Percentiles rank a stretch among this genome's conserved stretches.
phyloP scores from a whole-genome alignment of 139 green algal genomes.

The Diplosphaera chodatii region DNA sequence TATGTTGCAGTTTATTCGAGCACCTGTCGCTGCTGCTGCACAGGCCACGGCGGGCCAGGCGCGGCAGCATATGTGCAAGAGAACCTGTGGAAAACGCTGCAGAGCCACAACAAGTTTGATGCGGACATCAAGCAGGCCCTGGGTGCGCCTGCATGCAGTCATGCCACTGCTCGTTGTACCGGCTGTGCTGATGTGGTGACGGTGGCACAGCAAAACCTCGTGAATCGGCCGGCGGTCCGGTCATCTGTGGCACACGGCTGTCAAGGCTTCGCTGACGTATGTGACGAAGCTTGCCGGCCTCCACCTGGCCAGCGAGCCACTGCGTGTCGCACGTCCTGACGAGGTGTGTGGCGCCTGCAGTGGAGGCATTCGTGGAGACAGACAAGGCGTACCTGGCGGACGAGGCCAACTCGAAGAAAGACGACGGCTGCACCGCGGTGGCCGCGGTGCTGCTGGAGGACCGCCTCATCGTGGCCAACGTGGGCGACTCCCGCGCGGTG shows the following conservation, averaged over 20 bases:
- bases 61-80: constrained; percentile 78
- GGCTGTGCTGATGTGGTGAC: too few relatives aligned
- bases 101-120: constrained; percentile 63
- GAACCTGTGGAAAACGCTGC: constrained; percentile 81
- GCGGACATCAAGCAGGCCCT: constrained; percentile 49
- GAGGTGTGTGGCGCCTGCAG: constrained; percentile 22
- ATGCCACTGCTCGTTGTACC: too few relatives aligned
- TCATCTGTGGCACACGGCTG: too few relatives aligned
- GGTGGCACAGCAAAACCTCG: too few relatives aligned
- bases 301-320: too few relatives aligned
- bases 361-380: constrained; percentile 67
- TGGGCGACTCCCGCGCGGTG: constrained; percentile 86
- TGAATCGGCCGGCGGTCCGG: too few relatives aligned
- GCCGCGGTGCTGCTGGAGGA: constrained; percentile 67
- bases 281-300: too few relatives aligned
- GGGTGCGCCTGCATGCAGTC: constrained; percentile 15
- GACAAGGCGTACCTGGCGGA: constrained; percentile 71
- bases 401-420: constrained; percentile 45
- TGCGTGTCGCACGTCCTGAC: too few relatives aligned
- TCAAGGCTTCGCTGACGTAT: too few relatives aligned
- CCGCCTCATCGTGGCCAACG: constrained; percentile 80
- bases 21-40: too few relatives aligned
- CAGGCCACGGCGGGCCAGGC: constrained; percentile 82
- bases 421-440: constrained; percentile 85
- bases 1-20: too few relatives aligned